A percentile compares a stretch with the other conserved stretches of the same genome.
phyloP scores from a whole-genome alignment of 129 eudicot genomes.

The Saussurea involucrata region DNA sequence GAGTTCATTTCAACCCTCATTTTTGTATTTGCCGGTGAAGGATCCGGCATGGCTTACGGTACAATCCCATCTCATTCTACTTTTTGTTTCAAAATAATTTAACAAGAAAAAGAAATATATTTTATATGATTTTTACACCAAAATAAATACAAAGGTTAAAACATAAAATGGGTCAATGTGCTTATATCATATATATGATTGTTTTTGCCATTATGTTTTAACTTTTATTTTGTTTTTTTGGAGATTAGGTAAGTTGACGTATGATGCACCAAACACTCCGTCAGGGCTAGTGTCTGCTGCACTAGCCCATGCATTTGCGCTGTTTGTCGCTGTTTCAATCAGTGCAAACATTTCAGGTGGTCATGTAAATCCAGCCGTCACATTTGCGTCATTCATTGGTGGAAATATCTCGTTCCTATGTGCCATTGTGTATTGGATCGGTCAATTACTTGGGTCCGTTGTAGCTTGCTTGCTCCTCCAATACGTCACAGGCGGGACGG shows the following conservation, averaged over 20 bases:
- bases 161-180: too few species aligned
- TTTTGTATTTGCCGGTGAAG: constrained; percentile 73
- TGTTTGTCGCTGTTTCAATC: constrained; percentile 63
- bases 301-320: constrained; percentile 62
- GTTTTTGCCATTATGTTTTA: background rate
- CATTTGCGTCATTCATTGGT: constrained; percentile 69
- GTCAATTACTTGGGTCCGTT: constrained; percentile 56
- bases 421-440: constrained; percentile 66
- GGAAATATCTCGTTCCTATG: constrained; percentile 61
- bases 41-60: constrained; percentile 84
- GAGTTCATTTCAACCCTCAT: constrained; percentile 75
- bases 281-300: constrained; percentile 61
- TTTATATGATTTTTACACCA: too few species aligned
- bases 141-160: too few species aligned
- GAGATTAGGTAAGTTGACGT: constrained; percentile 48
- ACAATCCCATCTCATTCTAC: background rate
- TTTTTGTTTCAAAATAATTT: background rate
- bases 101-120: background rate
- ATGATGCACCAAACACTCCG: constrained; percentile 43
- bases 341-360: constrained; percentile 77
- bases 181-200: too few species aligned
- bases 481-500: constrained; percentile 74
- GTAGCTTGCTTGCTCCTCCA: constrained; percentile 73
- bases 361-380: constrained; percentile 77
- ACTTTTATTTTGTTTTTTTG: background rate